Evolutionary conservation across 441 rosid genomes (phyloP), one percentile per base, ranked within the genome.

Genomic region (Populus hybrid): DNA sequence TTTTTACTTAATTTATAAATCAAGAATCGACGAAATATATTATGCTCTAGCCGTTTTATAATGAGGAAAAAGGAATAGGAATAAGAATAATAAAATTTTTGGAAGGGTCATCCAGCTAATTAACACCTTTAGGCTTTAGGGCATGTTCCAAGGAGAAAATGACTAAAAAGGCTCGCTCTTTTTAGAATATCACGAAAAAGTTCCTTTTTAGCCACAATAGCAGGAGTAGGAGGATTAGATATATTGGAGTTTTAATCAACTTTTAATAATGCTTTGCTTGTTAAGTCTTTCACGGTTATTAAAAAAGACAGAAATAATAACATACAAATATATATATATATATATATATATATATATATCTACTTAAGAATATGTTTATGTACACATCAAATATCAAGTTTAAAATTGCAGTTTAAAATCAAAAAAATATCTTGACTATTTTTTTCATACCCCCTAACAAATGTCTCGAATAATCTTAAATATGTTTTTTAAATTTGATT

Each of bases 121-220:
- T 3, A 59, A 88, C 77, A 83, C 79, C 92, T 86, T 86, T 87
- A 85, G 89, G 87, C 92, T 85, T 86, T 85, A 85, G 89, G 88
- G 86, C 85, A 82, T 72, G 83, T 83, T 79, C 85, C 82, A 42
- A 81, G 85, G 86, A 79, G 69, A 81, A 83, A 85, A 74, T 86
- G 85, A 87, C 91, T 78, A 79, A 57, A 88, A 87, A 84, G 89
- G 83, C 79, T 79, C 83, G 63, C 65, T 80, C 82, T 85, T 85
- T 82, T 81, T 71, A 79, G 59, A 85, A 85, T 81, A 84, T 88
- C 82, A 87, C 91, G 65, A n/a, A 77, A 94, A 94, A 92, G 93
- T 88, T 87, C 93, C 89, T 74, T 89, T 92, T 90, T 78, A 86
- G 83, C 90, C 84, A 82, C 82, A 86, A 80, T 81, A 19, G 23